Evolutionary conservation across 805 yeast genomes (phyloP), one percentile per base, ranked within the genome.

Genomic region (Saturnispora halmiae): DNA sequence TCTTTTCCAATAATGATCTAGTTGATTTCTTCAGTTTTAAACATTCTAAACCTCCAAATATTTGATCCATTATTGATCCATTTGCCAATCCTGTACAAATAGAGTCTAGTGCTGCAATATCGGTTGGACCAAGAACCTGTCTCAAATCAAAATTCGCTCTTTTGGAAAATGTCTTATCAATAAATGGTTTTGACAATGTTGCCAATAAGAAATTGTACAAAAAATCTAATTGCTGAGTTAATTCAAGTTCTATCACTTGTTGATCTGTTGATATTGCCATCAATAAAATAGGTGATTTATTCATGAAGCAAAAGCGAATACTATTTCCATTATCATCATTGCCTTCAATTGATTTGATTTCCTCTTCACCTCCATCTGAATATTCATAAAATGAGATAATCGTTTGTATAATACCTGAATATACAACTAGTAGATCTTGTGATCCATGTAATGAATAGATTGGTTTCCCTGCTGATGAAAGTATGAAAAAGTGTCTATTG

Each of bases 391-490:
- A 79, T 9, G 81, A 73, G 7, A 85, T 70, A 6, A 87, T 73
- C 0, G 96, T 84, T 48, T 87, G 88, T 2, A 87, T 71, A 2
- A 87, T 66, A 1, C 94, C 95, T 64, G 81, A 75, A 51, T 81
- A 80, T 0, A 85, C 80, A 33, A 82, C 61, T 2, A 81, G 66
- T 13, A 76, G 59, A 28, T 76, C 79, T 40, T 83, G 88, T 2
- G 75, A 64, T 2, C 92, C 94, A 54, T 78, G 75, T 68, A 79
- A 66, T 2, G 94, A 75, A 58, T 81, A 87, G 5, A 87, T 79
- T 2, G 94, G 94, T 55, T 87, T 87, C 0, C 96, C 96, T 1
- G 96, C 94, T 2, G 78, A 64, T 0, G 94, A 82, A 8, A 87
- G 64, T 3, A 87, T 73, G 50, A 84, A 81, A 53, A 81, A 83